Base-by-base conservation (phyloP, 2,329 filamentous ascomycete genomes). In the Rhinocladiella similis region DNA sequence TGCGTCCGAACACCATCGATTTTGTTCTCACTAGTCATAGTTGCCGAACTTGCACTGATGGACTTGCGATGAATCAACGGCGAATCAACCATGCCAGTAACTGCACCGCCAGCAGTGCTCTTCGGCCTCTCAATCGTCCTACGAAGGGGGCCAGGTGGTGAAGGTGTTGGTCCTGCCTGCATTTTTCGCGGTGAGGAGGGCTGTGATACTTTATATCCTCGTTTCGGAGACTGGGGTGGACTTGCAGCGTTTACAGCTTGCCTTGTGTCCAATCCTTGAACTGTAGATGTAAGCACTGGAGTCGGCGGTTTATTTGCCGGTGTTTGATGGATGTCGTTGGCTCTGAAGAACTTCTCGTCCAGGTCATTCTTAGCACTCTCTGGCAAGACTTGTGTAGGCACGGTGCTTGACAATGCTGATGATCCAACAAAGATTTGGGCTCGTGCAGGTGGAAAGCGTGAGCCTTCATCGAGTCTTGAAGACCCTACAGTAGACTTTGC, bases 311-410 rank as follows among this genome's bases (percentile, higher is more conserved):
- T 49, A 5, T 48, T 42, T 38, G 51, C 46, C 14, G 41, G 14
- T 10, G 57, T 57, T 54, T 85, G 80, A 1, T 82, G 81, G 13
- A 75, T 75, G 27, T 86, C 85, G 70, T 90, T 88, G 57, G 87
- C 89, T 69, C 91, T 88, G 70, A 91, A 85, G 75, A 92, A 63
- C 36, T 63, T 64, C 16, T 57, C 56, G 29, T 63, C 62, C n/a
- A 91, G 6, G 63, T 63, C 48, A 72, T 69, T 63, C 80, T 82
- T 70, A 73, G 76, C 57, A 20, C 45, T 58, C 10, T 33, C 43
- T 27, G 12, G 25, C 10, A 20, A 19, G 18, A 33, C 22, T 3
- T 38, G 46, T 16, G 19, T 20, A n/a, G 47, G 18, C n/a, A 43
- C 18, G 20, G 20, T 25, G 35, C 33, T 43, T 29, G 48, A 3